A percentile compares a stretch with the other conserved stretches of the same genome.
phyloP scores from a whole-genome alignment of 1,284 basidiomycete species.

The Schizopora paradoxa region DNA sequence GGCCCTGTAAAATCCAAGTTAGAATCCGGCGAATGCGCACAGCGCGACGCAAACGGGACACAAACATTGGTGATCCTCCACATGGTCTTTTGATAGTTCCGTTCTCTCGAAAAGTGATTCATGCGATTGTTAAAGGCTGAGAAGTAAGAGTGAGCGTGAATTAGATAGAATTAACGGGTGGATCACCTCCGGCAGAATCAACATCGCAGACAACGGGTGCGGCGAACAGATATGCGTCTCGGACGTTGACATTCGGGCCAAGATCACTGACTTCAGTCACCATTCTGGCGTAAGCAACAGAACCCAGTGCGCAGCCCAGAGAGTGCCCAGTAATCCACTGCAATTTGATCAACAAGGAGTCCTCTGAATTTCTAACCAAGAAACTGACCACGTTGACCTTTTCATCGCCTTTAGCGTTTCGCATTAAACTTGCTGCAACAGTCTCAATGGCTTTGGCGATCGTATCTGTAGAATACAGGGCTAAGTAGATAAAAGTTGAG shows the following conservation, averaged over 20 bases:
- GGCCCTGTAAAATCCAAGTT: slow-evolving; percentile 13
- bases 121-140: slow-evolving; percentile 23
- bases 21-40: not conserved
- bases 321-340: slow-evolving; percentile 30
- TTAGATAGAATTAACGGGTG: not conserved
- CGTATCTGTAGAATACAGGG: too few species aligned
- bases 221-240: slow-evolving; percentile 28
- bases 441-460: too few species aligned
- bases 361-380: too few species aligned
- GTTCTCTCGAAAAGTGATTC: slow-evolving; percentile 20
- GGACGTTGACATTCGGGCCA: slow-evolving; percentile 21
- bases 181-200: slow-evolving; percentile 20
- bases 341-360: too few species aligned
- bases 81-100: slow-evolving; percentile 24
- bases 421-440: too few species aligned
- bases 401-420: too few species aligned
- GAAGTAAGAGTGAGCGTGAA: too few species aligned
- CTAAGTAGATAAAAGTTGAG: too few species aligned
- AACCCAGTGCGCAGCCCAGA: slow-evolving; percentile 26
- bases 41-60: not conserved
- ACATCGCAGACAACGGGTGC: slow-evolving; percentile 26
- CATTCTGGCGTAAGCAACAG: slow-evolving; percentile 24
- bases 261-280: slow-evolving; percentile 23
- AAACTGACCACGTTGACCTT: slow-evolving; percentile 22
- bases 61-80: slow-evolving; percentile 26